Evolutionary conservation across 441 rosid genomes (phyloP).

Genomic region (Corymbia calophylla): DNA sequence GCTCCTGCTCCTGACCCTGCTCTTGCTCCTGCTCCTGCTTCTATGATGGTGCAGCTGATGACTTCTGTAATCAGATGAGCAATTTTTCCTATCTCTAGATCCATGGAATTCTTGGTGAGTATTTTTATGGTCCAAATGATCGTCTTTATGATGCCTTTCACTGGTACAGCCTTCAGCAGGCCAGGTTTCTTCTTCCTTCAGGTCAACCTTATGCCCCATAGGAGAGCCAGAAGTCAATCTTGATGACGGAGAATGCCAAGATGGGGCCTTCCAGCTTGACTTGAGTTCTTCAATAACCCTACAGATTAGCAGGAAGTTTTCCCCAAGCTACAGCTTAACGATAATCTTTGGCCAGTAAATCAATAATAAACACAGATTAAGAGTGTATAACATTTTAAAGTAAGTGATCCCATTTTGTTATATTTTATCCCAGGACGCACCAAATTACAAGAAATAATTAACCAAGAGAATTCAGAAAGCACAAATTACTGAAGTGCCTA

Average conservation of each 20-base stretch:
- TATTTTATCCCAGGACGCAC: not conserved
- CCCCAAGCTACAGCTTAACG: not conserved
- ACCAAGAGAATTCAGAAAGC: not conserved
- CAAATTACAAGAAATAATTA: not conserved
- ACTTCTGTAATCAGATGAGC: not conserved
- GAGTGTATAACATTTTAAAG: not conserved
- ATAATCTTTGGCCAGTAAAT: not conserved
- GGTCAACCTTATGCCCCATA: not conserved
- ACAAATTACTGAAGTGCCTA: not conserved
- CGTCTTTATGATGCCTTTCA: not conserved
- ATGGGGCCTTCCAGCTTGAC: not conserved
- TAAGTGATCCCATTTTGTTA: not conserved
- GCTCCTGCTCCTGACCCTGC: not conserved
- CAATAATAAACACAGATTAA: not conserved
- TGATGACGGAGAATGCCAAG: not conserved
- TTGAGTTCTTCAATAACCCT: not conserved
- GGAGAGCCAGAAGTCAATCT: not conserved
- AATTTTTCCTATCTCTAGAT: not conserved
- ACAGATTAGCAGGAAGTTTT: not conserved
- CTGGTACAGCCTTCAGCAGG: not conserved
- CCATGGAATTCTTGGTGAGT: not conserved
- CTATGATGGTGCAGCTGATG: not conserved
- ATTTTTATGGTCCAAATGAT: not conserved
- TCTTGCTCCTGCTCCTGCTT: not conserved
- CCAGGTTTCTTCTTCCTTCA: not conserved